phyloP scores from a whole-genome alignment of 75 land plant genomes.

The Isoetes taiwanensis region DNA sequence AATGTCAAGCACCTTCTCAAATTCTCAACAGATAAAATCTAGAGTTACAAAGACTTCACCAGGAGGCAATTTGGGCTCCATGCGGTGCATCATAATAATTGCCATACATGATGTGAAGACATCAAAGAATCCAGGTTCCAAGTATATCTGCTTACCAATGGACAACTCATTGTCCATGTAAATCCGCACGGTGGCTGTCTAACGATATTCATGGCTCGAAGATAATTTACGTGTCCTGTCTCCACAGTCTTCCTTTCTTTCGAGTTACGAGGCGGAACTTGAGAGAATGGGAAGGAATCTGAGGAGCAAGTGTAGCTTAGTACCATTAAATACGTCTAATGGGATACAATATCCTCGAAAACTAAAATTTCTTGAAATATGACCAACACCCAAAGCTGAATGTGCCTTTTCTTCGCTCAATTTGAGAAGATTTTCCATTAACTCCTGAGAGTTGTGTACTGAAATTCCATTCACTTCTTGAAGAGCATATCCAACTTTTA shows the following conservation, averaged over 20 bases:
- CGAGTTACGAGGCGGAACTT: no score
- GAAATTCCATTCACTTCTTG: conserved; percentile 27
- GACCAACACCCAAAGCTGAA: no score
- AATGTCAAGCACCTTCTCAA: not conserved
- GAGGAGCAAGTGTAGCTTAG: no score
- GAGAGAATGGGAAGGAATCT: no score
- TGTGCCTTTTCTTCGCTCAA: no score
- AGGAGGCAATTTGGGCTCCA: not conserved
- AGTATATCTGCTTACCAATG: not conserved
- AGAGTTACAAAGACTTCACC: conserved; percentile 1
- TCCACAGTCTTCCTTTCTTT: no score
- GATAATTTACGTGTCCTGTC: not conserved
- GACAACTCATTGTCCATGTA: not conserved
- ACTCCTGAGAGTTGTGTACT: conserved; percentile 26
- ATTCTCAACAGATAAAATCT: not conserved
- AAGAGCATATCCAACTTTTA: conserved; percentile 39
- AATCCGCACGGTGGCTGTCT: not conserved
- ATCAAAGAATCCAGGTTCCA: no score
- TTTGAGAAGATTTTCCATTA: conserved; percentile 19
- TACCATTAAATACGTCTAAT: no score
- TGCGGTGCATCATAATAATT: not conserved
- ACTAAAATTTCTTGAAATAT: no score
- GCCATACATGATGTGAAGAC: no score
- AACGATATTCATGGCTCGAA: not conserved
- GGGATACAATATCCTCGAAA: no score